Conservation (phyloP, 768 basidiomycete species). For the Boletus patriciae region DNA sequence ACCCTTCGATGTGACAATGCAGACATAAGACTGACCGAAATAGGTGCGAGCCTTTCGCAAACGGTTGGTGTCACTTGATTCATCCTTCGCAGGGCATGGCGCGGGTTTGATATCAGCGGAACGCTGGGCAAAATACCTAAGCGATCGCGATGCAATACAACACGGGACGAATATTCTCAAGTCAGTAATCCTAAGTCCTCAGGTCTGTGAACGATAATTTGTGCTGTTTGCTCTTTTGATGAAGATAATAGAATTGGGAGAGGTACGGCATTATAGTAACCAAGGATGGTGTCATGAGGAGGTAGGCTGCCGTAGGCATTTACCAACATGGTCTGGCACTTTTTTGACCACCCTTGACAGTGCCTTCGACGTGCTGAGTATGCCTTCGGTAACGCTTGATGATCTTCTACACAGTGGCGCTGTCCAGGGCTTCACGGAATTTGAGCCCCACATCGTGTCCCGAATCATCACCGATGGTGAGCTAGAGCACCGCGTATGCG, state of each 20-base stretch:
- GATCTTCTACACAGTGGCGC: slow-evolving; percentile 48
- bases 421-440: slow-evolving; percentile 37
- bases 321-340: neutral
- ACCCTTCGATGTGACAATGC: slow-evolving; percentile 88
- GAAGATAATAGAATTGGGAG: slow-evolving; percentile 40
- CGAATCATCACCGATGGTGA: slow-evolving; percentile 74
- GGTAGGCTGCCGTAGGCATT: slow-evolving; percentile 39
- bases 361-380: slow-evolving; percentile 70
- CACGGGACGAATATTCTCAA: slow-evolving; percentile 38
- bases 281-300: slow-evolving; percentile 45
- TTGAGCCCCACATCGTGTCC: slow-evolving; percentile 53
- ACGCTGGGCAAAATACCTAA: slow-evolving; percentile 44
- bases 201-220: slow-evolving; percentile 26
- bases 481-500: slow-evolving; percentile 9
- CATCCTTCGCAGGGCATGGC: slow-evolving; percentile 33
- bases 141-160: slow-evolving; percentile 35
- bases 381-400: slow-evolving; percentile 50
- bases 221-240: neutral
- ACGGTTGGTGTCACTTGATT: neutral
- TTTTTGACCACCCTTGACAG: slow-evolving; percentile 38
- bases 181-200: slow-evolving; percentile 40
- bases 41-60: slow-evolving; percentile 44
- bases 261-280: slow-evolving; percentile 41
- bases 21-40: slow-evolving; percentile 75
- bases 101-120: slow-evolving; percentile 44